phyloP scores from a whole-genome alignment of 192 early-diverging fungal genomes.

The Mortierella claussenii region DNA sequence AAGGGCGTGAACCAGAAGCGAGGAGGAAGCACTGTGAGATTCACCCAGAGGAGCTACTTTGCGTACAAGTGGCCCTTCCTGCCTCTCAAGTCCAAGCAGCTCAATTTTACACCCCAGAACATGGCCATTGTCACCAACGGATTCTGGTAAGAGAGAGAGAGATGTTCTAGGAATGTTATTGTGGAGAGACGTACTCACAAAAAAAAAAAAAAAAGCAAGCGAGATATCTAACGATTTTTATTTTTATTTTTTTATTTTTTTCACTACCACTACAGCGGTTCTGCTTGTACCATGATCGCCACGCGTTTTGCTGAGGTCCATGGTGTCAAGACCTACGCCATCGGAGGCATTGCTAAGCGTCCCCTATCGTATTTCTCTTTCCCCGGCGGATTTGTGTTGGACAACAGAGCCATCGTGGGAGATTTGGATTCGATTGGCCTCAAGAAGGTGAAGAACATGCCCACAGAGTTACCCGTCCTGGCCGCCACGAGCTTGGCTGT shows the following conservation, averaged over 20 bases:
- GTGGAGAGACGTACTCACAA: neutral
- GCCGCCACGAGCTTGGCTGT: constrained; percentile 3
- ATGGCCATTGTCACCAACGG: constrained; percentile 54
- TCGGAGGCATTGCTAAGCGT: constrained; percentile 44
- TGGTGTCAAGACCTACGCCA: constrained; percentile 33
- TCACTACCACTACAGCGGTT: too few relatives aligned
- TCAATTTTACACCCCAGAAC: constrained; percentile 34
- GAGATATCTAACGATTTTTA: neutral
- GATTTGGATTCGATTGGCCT: constrained; percentile 10
- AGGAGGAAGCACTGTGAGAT: constrained; percentile 12
- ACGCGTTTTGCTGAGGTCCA: constrained; percentile 28
- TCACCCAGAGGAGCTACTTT: constrained; percentile 19
- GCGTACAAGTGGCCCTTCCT: constrained; percentile 15
- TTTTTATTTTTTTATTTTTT: neutral
- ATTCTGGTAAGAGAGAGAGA: constrained; percentile 42
- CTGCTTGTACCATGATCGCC: constrained; percentile 48
- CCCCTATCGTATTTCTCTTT: constrained; percentile 48
- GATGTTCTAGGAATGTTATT: neutral
- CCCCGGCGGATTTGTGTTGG: constrained; percentile 39
- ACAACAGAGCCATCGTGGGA: neutral
- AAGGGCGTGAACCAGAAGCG: constrained; percentile 25
- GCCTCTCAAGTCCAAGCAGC: constrained; percentile 2
- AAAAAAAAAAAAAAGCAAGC: neutral
- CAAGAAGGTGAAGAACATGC: constrained; percentile 15
- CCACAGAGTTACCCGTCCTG: constrained; percentile 13